Percentiles rank a stretch among this genome's conserved stretches.
Evolutionary conservation across 148 eudicot species (phyloP).

Genomic region (Silene uniflora): DNA sequence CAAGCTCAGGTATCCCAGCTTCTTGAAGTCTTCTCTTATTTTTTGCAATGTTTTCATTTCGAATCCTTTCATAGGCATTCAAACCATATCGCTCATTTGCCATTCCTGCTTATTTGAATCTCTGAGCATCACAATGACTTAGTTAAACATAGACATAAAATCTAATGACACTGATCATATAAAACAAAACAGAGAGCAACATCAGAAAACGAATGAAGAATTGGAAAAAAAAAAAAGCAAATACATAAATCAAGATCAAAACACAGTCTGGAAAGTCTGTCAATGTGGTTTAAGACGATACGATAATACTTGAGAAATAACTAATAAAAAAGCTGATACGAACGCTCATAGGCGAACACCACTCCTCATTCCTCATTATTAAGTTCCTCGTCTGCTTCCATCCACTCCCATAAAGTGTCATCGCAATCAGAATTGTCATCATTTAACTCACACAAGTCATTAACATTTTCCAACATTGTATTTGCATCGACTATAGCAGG

Average conservation of each 20-base stretch:
- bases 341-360: not conserved
- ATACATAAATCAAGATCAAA: not conserved
- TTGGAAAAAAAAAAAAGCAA: not conserved
- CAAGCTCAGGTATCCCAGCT: not conserved
- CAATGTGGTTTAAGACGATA: no score
- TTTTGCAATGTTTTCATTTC: no score
- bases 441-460: not conserved
- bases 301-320: not conserved
- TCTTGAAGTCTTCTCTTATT: no score
- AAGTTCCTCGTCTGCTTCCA: not conserved
- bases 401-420: conserved; percentile 3
- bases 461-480: not conserved
- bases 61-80: not conserved
- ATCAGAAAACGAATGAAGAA: not conserved
- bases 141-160: no score
- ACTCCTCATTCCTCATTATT: not conserved
- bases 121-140: not conserved
- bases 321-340: no score
- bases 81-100: not conserved
- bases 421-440: not conserved
- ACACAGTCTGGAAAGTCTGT: not conserved
- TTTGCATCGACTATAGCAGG: not conserved
- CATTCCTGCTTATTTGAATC: not conserved
- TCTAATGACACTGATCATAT: not conserved
- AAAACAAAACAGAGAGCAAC: not conserved